A percentile compares a stretch with the other conserved stretches of the same genome.
phyloP scores from a whole-genome alignment of 176 grass and related monocot genomes.

The Musa itinerans region DNA sequence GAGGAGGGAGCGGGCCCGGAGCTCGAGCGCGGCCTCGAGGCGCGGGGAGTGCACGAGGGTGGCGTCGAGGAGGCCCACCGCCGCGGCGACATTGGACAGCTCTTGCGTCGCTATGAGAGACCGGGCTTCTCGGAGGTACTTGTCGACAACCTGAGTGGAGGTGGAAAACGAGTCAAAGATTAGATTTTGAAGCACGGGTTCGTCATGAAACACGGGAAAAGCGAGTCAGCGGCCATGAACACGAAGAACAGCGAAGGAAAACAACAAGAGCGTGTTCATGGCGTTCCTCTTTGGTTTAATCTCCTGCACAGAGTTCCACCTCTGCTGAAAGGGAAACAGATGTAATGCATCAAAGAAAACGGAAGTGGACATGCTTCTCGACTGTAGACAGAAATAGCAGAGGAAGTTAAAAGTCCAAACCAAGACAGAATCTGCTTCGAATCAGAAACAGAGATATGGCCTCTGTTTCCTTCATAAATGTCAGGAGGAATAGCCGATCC shows the following conservation, averaged over 20 bases:
- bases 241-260: background rate
- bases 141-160: constrained; percentile 58
- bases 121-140: constrained; percentile 65
- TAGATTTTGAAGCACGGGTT: constrained; percentile 18
- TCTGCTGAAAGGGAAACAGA: too few relatives aligned
- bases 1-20: constrained; percentile 66
- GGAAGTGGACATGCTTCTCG: too few relatives aligned
- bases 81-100: constrained; percentile 42
- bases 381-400: background rate
- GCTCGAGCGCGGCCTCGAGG: constrained; percentile 73
- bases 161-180: constrained; percentile 7
- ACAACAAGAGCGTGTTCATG: too few relatives aligned
- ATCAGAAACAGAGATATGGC: too few relatives aligned
- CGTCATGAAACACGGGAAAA: background rate
- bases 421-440: background rate
- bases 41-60: constrained; percentile 65
- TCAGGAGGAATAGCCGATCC: too few relatives aligned
- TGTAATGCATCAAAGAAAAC: too few relatives aligned
- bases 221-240: background rate
- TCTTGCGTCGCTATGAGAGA: constrained; percentile 43
- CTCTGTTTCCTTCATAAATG: too few relatives aligned
- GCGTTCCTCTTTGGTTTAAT: too few relatives aligned
- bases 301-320: too few relatives aligned
- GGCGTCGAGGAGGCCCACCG: constrained; percentile 64
- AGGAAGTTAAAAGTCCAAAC: background rate